These are phyloP conservation scores for Termitomyces heimii DNA, from an alignment of 768 basidiomycete species.

Conservation along the genomic window DNA sequence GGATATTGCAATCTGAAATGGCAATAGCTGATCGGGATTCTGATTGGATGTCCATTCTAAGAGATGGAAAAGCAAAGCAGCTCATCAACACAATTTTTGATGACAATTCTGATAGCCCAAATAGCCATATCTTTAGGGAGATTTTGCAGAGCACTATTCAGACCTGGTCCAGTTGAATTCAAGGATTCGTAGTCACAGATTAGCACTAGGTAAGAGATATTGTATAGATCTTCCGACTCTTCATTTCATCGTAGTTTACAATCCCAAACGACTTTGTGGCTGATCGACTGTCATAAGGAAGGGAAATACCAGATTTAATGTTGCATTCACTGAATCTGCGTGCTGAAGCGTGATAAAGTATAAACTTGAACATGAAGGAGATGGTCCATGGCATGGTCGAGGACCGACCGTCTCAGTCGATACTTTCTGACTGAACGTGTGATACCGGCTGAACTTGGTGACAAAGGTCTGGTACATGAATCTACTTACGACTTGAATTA, in stretches of 20 bases:
- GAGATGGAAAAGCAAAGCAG: constrained; percentile 17
- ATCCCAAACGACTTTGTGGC: not conserved
- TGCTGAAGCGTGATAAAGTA: too few species aligned
- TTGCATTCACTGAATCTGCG: constrained; percentile 6
- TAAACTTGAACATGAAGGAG: too few species aligned
- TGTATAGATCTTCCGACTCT: not conserved
- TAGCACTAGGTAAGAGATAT: not conserved
- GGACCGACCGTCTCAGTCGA: not conserved
- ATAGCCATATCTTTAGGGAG: constrained; percentile 2
- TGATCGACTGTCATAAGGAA: constrained; percentile 32
- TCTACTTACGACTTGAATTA: not conserved
- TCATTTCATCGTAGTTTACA: too few species aligned
- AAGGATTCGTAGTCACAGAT: not conserved
- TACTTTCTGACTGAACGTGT: not conserved
- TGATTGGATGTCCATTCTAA: constrained; percentile 25
- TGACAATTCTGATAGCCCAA: not conserved
- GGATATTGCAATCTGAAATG: constrained; percentile 24
- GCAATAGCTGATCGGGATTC: constrained; percentile 22
- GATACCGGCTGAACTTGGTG: not conserved
- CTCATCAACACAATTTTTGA: constrained; percentile 23
- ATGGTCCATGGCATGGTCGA: too few species aligned
- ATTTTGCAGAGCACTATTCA: constrained; percentile 4
- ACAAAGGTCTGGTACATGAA: too few species aligned
- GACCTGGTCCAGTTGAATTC: not conserved
- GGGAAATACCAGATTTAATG: constrained; percentile 50